These are phyloP conservation scores for Eruca vesicaria DNA, from an alignment of 441 rosid species.

Conservation along the genomic window DNA sequence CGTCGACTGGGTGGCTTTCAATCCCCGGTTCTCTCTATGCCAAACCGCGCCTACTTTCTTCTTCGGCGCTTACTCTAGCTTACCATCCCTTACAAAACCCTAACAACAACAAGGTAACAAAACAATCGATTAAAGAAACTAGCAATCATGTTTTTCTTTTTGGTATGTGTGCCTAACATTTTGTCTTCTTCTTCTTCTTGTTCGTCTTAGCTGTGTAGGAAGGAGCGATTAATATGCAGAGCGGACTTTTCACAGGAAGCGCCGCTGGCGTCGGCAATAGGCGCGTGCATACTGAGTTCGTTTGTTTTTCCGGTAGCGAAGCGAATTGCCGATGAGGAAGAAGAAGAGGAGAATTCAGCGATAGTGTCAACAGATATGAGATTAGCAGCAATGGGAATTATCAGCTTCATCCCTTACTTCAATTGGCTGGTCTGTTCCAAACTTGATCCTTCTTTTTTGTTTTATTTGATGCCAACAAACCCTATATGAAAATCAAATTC, in stretches of 20 bases:
- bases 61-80: slow-evolving; percentile 1
- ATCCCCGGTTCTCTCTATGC: slow-evolving; percentile 10
- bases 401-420: slow-evolving; percentile 89
- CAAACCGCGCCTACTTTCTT: slow-evolving; percentile 26
- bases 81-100: slow-evolving; percentile 16
- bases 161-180: background rate
- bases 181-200: background rate
- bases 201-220: slow-evolving; percentile 23
- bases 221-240: slow-evolving; percentile 47
- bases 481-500: too few species aligned
- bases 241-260: slow-evolving; percentile 73
- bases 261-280: slow-evolving; percentile 74
- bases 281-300: slow-evolving; percentile 75
- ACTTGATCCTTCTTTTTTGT: background rate
- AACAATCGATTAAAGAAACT: background rate
- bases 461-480: too few species aligned
- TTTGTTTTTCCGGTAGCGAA: slow-evolving; percentile 53
- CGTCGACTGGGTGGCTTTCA: slow-evolving; percentile 23
- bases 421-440: slow-evolving; percentile 84
- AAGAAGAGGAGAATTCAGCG: slow-evolving; percentile 40
- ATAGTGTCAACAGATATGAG: slow-evolving; percentile 69
- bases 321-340: slow-evolving; percentile 38
- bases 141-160: background rate
- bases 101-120: slow-evolving; percentile 42
- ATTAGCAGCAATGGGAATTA: slow-evolving; percentile 83